These are phyloP conservation scores for Rhizophagus clarus DNA, from an alignment of 192 early-diverging fungal species.

Conservation along the genomic window DNA sequence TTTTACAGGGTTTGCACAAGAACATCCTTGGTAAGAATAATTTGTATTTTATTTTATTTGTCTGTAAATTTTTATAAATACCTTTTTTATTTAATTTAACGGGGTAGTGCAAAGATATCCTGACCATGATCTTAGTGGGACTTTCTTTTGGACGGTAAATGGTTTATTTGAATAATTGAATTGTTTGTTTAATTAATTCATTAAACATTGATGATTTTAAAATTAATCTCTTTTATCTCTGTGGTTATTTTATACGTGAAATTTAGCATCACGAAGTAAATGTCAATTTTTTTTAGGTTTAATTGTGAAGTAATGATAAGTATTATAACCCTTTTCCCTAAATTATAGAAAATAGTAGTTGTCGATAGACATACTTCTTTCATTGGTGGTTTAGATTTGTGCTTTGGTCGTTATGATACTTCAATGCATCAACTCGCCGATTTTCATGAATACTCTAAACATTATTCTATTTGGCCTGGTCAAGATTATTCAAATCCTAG, in stretches of 20 bases:
- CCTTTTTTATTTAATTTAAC: not conserved
- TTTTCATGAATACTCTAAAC: constrained; percentile 54
- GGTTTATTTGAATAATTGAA: not conserved
- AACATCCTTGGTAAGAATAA: constrained; percentile 67
- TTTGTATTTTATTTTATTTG: not conserved
- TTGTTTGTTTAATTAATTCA: too few species aligned
- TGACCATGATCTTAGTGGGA: constrained; percentile 75
- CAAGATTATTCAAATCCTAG: constrained; percentile 92
- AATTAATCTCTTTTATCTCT: not conserved
- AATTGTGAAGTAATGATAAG: not conserved
- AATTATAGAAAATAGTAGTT: constrained; percentile 60
- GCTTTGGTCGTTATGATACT: constrained; percentile 85
- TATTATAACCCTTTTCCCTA: not conserved
- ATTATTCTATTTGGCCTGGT: constrained; percentile 59
- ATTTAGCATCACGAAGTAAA: constrained; percentile 58
- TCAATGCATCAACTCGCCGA: constrained; percentile 75
- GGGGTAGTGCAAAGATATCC: constrained; percentile 79
- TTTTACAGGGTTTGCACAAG: constrained; percentile 69
- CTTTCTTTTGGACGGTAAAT: constrained; percentile 80
- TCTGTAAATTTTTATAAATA: not conserved
- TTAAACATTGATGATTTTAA: not conserved
- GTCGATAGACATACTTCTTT: constrained; percentile 75
- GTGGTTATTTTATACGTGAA: not conserved
- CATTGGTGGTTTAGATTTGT: constrained; percentile 80
- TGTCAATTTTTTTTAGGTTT: not conserved